phyloP scores from a whole-genome alignment of 2,329 filamentous ascomycete species.

The Xylariomycetidae sp. region DNA sequence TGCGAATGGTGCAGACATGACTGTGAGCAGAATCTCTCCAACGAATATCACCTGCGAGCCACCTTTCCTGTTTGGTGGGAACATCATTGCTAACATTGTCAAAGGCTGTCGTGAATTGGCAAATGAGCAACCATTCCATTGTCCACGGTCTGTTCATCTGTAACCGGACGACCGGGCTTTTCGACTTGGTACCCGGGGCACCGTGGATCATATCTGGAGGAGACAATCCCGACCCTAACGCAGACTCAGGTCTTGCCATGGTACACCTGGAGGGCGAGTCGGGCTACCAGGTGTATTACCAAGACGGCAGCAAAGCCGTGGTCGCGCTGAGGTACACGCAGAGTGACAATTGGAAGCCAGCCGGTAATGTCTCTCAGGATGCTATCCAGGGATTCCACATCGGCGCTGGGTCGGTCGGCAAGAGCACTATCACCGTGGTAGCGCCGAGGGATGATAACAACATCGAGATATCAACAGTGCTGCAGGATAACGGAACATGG shows the following conservation, averaged over 20 bases:
- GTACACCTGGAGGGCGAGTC: conserved; percentile 2
- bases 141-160: conserved; percentile 7
- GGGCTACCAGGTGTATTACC: conserved; percentile 10
- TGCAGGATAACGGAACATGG: conserved; percentile 1
- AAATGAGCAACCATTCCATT: conserved; percentile 3
- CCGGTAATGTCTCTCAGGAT: background rate
- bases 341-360: background rate
- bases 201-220: conserved; percentile 3
- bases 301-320: background rate
- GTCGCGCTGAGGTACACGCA: background rate
- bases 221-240: background rate
- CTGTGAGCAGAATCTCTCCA: too few relatives aligned
- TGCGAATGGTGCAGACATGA: too few relatives aligned
- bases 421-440: conserved; percentile 1
- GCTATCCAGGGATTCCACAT: background rate
- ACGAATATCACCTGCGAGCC: too few relatives aligned
- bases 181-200: background rate
- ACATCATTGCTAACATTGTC: too few relatives aligned
- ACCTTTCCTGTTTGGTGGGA: too few relatives aligned
- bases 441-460: conserved; percentile 3
- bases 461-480: conserved; percentile 8
- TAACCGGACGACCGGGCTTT: conserved; percentile 6
- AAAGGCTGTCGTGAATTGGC: too few relatives aligned
- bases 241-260: conserved; percentile 6
- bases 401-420: background rate